phyloP scores from a whole-genome alignment of 192 early-diverging fungal species.

The Lobulomyces angularis region DNA sequence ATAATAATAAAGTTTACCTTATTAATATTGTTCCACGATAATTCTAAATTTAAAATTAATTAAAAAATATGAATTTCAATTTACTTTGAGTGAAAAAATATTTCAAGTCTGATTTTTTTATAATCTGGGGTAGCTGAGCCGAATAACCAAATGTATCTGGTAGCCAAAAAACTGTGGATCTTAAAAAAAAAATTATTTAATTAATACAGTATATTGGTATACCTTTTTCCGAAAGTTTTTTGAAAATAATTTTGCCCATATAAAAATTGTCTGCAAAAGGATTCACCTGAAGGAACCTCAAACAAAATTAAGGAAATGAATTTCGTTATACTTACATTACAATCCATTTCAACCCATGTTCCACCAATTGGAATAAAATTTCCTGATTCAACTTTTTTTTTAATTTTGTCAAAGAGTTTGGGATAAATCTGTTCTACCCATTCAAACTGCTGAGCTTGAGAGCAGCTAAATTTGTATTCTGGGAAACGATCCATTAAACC shows the following conservation, averaged over 20 bases:
- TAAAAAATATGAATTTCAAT: too few relatives aligned
- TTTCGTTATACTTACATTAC: too few relatives aligned
- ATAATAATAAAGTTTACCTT: conserved; percentile 28
- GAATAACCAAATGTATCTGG: conserved; percentile 93
- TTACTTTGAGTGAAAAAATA: conserved; percentile 99
- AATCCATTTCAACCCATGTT: conserved; percentile 96
- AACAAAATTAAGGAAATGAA: too few relatives aligned
- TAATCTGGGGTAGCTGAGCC: conserved; percentile 81
- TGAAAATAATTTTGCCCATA: conserved; percentile 63
- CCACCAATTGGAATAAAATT: conserved; percentile 90
- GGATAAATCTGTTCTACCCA: conserved; percentile 83
- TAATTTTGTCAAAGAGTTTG: conserved; percentile 60
- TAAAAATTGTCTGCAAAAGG: conserved; percentile 83
- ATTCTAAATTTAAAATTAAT: too few relatives aligned
- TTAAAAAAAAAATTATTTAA: conserved; percentile 24
- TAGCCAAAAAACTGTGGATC: conserved; percentile 71
- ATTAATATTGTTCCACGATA: conserved; percentile 99
- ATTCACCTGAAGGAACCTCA: conserved; percentile 94
- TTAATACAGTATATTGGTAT: conserved; percentile 10
- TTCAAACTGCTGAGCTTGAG: conserved; percentile 95
- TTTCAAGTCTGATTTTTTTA: conserved; percentile 44
- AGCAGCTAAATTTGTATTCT: conserved; percentile 79
- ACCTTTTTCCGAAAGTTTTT: conserved; percentile 58
- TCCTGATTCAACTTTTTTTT: conserved; percentile 52
- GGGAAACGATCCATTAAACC: conserved; percentile 68